Evolutionary conservation across 352 stramenopile species (phyloP).

Genomic region (Phytophthora ramorum): DNA sequence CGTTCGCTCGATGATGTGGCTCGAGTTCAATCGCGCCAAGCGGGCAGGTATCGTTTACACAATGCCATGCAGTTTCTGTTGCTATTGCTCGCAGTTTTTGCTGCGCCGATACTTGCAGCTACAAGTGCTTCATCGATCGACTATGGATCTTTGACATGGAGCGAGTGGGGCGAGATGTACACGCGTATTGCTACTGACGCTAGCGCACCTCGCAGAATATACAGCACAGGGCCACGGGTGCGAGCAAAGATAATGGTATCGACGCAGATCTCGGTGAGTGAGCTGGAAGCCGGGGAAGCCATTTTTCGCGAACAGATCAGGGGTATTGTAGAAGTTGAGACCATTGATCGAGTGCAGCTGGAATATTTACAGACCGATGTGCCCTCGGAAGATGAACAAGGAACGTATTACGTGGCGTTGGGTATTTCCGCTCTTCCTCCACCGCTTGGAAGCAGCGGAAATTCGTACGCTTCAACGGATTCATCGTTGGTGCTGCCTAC

Average conservation of each 20-base stretch:
- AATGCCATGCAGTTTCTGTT: not conserved
- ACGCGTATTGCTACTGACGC: not conserved
- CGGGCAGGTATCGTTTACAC: not conserved
- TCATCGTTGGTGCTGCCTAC: slow-evolving; percentile 7
- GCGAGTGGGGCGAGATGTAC: slow-evolving; percentile 15
- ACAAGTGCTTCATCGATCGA: slow-evolving; percentile 13
- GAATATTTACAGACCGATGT: slow-evolving; percentile 34
- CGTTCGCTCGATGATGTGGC: not conserved
- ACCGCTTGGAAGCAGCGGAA: slow-evolving; percentile 7
- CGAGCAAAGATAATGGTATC: slow-evolving; percentile 31
- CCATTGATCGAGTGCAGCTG: slow-evolving; percentile 22
- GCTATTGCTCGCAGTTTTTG: slow-evolving; percentile 1
- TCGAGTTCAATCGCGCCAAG: slow-evolving; percentile 4
- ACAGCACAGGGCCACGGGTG: slow-evolving; percentile 19
- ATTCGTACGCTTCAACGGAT: not conserved
- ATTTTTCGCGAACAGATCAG: slow-evolving; percentile 30
- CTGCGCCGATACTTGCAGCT: not conserved
- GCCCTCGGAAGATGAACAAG: slow-evolving; percentile 6
- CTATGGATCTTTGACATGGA: slow-evolving; percentile 27
- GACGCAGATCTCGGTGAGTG: slow-evolving; percentile 14
- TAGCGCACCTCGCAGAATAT: slow-evolving; percentile 2
- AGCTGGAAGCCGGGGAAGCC: slow-evolving; percentile 15
- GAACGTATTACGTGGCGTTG: slow-evolving; percentile 21
- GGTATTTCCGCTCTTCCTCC: slow-evolving; percentile 29
- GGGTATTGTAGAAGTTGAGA: slow-evolving; percentile 20